Evolutionary conservation across 2,329 filamentous ascomycete species (phyloP), one percentile per base, ranked within the genome.

Genomic region (Trichoderma koningii): DNA sequence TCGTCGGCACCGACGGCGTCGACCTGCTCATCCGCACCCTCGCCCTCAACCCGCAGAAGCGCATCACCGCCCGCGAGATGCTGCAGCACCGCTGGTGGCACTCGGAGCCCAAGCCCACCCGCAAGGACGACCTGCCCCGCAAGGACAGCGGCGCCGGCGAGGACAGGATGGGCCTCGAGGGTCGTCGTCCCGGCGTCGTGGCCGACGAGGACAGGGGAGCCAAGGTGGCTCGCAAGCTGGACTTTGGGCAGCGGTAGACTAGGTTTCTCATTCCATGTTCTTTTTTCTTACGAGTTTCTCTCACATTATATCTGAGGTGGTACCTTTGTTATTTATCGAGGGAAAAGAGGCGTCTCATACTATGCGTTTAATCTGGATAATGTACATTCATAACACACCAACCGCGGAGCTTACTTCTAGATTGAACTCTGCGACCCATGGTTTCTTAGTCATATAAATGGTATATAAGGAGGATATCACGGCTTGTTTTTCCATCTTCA

Each of bases 21-120:
- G 93, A 98, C 75, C 79, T 99, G 66, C 82, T 99, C 57, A 91
- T 95, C 82, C 87, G 86, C 70, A 96, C 96, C 78, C 82, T 97
- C 67, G 84, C 85, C 14, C 84, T 98, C 67, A 92, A 99, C 77
- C 95, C 95, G n/a, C 86, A 87, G 73, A 92, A 90, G 76, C 84
- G 95, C 66, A 89, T 92, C 71, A 92, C 88, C 0, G 92, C 93
- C 0, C 82, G 85, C 42, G 86, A 91, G 68, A 89, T 95, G 75
- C 83, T 99, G 63, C 83, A 88, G 74, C 93, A 98, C 75, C 80
- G 84, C 55, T 99, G 92, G 88, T 99, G 94, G 92, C 86, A 85
- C 47, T 86, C 85, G 26, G 89, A 95, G 42, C 95, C 95, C 0
- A 87, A 87, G 70, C 94, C 95, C 2, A 96, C 92, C 2, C 85